Evolutionary conservation across 2,329 filamentous ascomycete species (phyloP), one percentile per base, ranked within the genome.

Genomic region (Colletotrichum sp.): DNA sequence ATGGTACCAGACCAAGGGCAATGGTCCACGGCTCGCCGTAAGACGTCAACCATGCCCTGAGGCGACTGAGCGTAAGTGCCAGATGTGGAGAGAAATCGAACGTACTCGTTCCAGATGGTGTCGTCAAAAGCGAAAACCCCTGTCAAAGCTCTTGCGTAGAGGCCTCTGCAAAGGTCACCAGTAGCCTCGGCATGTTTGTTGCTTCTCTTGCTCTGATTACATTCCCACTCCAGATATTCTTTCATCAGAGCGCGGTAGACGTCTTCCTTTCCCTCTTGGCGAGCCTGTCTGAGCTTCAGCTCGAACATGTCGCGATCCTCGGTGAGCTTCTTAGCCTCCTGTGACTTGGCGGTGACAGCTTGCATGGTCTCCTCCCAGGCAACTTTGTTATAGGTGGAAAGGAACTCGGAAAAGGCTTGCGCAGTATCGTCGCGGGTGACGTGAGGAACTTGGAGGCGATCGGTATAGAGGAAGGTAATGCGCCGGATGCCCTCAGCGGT

Each of bases 1-100:
- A 99, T 89, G 32, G 92, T 90, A 18, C 97, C 97, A 8, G 96
- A 98, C 94, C 96, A 98, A 3, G 97, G 96, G 80, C 96, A 98
- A 84, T 99, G 97, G 58, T 93, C 91, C 12, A 96, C 97, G 15
- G 95, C 96, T 78, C 96, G 92, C 80, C 95, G 93, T 4, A 98
- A 88, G 8, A 96, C 90, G 63, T 95, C 91, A 12, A 98, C 89
- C 48, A 94, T 84, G 71, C 87, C 75, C 63, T 86, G 24, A 84
- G 89, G 71, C 82, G 84, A 71, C 81, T 84, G 78, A 71, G 83
- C 58, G 78, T 85, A 78, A 79, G 82, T 79, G 83, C 86, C 71
- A 78, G 85, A 83, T 74, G 87, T 90, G n/a, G 87, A 89, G 64
- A 97, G 86, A 78, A 95, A 96, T 76, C 95, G 94, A 32, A 95